Evolutionary conservation across 208 protist species (phyloP).

Genomic region (Leishmania tarentolae): DNA sequence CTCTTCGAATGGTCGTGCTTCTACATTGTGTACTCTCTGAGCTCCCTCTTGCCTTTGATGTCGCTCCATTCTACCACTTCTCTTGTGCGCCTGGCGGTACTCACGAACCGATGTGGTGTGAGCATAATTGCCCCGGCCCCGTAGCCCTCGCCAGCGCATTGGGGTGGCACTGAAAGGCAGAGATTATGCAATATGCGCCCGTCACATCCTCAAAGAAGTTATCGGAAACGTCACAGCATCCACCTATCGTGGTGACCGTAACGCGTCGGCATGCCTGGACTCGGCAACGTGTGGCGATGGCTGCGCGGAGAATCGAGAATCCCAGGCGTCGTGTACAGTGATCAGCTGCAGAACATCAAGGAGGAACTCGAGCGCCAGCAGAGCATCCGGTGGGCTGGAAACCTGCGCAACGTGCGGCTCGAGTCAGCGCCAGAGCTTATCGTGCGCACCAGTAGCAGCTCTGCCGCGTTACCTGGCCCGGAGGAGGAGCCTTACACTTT

Average conservation of each 20-base stretch:
- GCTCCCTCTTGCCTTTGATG: background rate
- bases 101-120: background rate
- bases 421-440: slow-evolving; percentile 45
- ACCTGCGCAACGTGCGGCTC: slow-evolving; percentile 70
- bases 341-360: slow-evolving; percentile 42
- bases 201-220: background rate
- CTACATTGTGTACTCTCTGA: background rate
- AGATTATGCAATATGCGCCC: background rate
- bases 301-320: slow-evolving; percentile 42
- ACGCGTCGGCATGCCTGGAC: slow-evolving; percentile 1
- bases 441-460: slow-evolving; percentile 30
- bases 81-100: no score
- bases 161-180: background rate
- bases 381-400: slow-evolving; percentile 43
- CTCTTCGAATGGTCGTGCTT: background rate
- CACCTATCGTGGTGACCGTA: background rate
- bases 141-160: background rate
- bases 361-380: slow-evolving; percentile 35
- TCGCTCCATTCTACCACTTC: background rate
- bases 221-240: background rate
- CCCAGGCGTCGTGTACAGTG: slow-evolving; percentile 83
- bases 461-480: slow-evolving; percentile 44
- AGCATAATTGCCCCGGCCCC: background rate
- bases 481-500: slow-evolving; percentile 90
- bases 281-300: slow-evolving; percentile 33